Percentiles rank a stretch among this genome's conserved stretches.
phyloP scores from a whole-genome alignment of 768 basidiomycete genomes.

The Tulasnella sp. region DNA sequence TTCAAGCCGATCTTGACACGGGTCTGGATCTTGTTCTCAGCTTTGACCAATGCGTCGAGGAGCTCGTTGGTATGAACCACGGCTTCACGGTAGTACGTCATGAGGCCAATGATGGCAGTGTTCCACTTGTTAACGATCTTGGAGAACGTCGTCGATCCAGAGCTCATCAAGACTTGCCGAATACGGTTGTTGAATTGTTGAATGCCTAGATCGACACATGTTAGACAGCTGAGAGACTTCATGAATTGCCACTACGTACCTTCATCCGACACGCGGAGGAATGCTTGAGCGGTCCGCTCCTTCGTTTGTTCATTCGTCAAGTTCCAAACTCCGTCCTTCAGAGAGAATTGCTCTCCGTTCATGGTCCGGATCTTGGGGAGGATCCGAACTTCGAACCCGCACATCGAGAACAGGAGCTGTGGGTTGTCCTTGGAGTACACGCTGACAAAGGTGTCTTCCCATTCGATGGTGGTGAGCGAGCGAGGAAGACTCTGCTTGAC shows the following conservation, averaged over 20 bases:
- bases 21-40: conserved; percentile 99
- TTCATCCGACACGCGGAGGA: conserved; percentile 95
- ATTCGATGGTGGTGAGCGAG: conserved; percentile 96
- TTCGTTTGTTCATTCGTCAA: conserved; percentile 95
- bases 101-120: conserved; percentile 88
- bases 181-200: conserved; percentile 98
- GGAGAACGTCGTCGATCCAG: conserved; percentile 96
- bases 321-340: conserved; percentile 96
- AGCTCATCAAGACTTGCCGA: conserved; percentile 95
- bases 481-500: conserved; percentile 95
- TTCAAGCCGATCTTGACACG: conserved; percentile 99
- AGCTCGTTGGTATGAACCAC: conserved; percentile 97
- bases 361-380: conserved; percentile 93
- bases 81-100: conserved; percentile 98
- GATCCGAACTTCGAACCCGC: conserved; percentile 97
- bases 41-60: conserved; percentile 93
- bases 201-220: conserved; percentile 52
- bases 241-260: conserved; percentile 44
- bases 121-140: conserved; percentile 99
- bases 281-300: conserved; percentile 96
- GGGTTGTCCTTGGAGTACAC: conserved; percentile 98
- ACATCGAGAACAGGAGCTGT: conserved; percentile 96
- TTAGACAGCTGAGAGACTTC: background rate
- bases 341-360: conserved; percentile 93
- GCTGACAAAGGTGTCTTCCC: conserved; percentile 97